Conservation (phyloP, 2,329 filamentous ascomycete genomes). For the Boeremia lycopersici region DNA sequence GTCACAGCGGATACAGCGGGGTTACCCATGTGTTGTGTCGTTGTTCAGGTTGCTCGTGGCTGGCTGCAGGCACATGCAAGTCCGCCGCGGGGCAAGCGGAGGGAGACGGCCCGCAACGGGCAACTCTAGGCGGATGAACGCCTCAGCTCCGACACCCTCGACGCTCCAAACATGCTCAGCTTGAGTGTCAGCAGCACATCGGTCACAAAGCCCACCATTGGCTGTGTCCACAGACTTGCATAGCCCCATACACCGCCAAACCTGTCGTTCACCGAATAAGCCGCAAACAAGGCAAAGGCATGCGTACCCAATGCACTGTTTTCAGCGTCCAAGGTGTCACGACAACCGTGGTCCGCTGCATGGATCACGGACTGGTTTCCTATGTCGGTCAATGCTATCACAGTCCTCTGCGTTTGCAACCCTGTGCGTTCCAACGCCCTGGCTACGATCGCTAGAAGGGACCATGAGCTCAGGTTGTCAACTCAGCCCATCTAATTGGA, state of each 20-base stretch:
- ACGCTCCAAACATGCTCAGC: background rate
- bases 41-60: background rate
- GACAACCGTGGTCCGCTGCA: background rate
- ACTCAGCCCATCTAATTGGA: background rate
- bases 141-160: background rate
- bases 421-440: background rate
- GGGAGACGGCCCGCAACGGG: background rate
- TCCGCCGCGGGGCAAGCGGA: background rate
- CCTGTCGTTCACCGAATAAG: background rate
- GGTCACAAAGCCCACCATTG: background rate
- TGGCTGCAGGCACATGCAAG: background rate
- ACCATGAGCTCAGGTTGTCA: background rate
- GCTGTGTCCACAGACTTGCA: background rate
- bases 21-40: too few species aligned
- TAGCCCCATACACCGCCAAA: background rate
- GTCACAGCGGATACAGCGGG: too few species aligned
- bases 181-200: slow-evolving; percentile 1
- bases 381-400: background rate
- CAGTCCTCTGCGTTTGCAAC: background rate
- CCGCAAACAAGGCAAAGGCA: background rate
- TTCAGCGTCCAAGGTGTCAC: slow-evolving; percentile 5
- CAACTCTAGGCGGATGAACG: background rate
- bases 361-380: background rate
- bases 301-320: background rate
- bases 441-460: background rate